These are phyloP conservation scores for Nephelium lappaceum DNA, from an alignment of 345 rosid species.

Conservation along the genomic window DNA sequence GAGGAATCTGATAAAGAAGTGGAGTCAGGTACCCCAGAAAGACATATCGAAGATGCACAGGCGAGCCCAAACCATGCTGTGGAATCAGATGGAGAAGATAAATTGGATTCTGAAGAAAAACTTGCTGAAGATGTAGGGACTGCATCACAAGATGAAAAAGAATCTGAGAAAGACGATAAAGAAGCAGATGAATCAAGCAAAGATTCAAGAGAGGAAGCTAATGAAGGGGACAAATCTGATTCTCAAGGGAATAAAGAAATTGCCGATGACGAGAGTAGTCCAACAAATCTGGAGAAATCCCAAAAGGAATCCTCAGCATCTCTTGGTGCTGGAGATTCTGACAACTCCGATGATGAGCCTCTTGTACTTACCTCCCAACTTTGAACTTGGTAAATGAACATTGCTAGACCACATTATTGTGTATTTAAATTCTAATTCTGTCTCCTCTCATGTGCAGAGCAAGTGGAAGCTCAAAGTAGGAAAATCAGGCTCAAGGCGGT, in stretches of 20 bases:
- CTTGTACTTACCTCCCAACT: slow-evolving; percentile 56
- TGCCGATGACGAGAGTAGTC: slow-evolving; percentile 33
- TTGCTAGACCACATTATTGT: background rate
- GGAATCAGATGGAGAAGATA: slow-evolving; percentile 48
- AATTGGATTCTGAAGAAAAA: slow-evolving; percentile 50
- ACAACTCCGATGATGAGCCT: slow-evolving; percentile 85
- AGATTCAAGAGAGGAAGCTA: slow-evolving; percentile 38
- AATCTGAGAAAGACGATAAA: slow-evolving; percentile 42
- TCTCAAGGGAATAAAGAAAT: slow-evolving; percentile 44
- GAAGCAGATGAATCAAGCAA: slow-evolving; percentile 43
- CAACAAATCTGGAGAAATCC: slow-evolving; percentile 24
- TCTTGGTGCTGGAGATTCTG: slow-evolving; percentile 41
- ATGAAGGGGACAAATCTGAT: slow-evolving; percentile 42
- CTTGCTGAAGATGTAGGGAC: slow-evolving; percentile 29
- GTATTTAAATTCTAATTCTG: slow-evolving; percentile 14
- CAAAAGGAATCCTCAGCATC: slow-evolving; percentile 24
- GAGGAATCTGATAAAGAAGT: slow-evolving; percentile 49
- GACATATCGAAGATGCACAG: slow-evolving; percentile 38
- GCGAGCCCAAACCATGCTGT: slow-evolving; percentile 35
- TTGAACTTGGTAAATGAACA: slow-evolving; percentile 10
- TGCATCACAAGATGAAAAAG: slow-evolving; percentile 36
- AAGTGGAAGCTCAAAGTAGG: slow-evolving; percentile 66
- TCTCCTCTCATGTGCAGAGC: slow-evolving; percentile 56
- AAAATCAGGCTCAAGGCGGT: slow-evolving; percentile 50
- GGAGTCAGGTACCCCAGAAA: slow-evolving; percentile 37